phyloP scores from a whole-genome alignment of 352 stramenopile genomes.

The Phytophthora agathidicida region DNA sequence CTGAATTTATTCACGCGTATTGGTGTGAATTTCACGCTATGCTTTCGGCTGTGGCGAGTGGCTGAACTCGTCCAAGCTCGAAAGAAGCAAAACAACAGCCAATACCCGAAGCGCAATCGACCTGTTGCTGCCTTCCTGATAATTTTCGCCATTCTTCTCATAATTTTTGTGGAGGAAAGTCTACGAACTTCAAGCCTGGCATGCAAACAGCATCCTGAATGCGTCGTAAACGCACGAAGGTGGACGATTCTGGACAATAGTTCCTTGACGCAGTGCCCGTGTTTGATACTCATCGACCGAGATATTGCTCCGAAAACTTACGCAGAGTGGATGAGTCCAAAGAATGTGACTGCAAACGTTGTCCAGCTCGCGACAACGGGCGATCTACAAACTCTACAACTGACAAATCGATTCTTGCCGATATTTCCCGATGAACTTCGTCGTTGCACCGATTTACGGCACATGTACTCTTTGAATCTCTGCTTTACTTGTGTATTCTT shows the following conservation, averaged over 20 bases:
- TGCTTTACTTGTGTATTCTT: too few species aligned
- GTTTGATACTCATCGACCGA: conserved; percentile 39
- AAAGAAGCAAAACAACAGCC: background rate
- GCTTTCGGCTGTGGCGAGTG: conserved; percentile 12
- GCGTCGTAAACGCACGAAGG: conserved; percentile 25
- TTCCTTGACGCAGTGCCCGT: conserved; percentile 33
- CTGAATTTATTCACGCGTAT: conserved; percentile 34
- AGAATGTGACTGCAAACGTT: conserved; percentile 30
- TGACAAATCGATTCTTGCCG: conserved; percentile 38
- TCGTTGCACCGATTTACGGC: conserved; percentile 26
- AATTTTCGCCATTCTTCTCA: background rate
- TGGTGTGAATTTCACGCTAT: conserved; percentile 34
- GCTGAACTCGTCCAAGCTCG: background rate
- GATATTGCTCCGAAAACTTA: conserved; percentile 19
- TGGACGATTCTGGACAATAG: conserved; percentile 14
- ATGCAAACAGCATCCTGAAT: conserved; percentile 25
- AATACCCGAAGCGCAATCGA: conserved; percentile 22
- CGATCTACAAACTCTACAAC: conserved; percentile 28
- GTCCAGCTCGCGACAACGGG: conserved; percentile 19
- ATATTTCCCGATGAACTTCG: conserved; percentile 27
- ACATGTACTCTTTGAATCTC: conserved; percentile 37
- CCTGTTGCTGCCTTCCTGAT: conserved; percentile 8
- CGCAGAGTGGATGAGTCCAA: conserved; percentile 29
- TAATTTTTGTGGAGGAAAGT: conserved; percentile 13
- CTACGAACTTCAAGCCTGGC: conserved; percentile 9